Conservation (phyloP, 192 early-diverging fungal species). For the Coemansia sp. region DNA sequence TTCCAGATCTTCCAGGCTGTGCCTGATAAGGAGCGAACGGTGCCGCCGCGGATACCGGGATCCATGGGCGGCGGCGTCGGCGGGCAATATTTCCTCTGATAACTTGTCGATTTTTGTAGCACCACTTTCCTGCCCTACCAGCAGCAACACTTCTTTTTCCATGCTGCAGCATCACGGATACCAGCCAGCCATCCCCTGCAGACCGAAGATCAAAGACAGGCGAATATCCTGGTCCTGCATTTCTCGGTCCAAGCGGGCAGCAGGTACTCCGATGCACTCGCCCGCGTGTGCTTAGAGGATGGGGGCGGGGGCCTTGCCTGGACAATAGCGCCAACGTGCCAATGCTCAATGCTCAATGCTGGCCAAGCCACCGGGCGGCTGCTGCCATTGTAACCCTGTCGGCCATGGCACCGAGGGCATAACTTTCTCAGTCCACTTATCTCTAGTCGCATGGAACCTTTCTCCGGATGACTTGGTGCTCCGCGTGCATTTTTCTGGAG, state of each 20-base stretch:
- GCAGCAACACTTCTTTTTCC: not conserved
- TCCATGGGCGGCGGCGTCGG: slow-evolving; percentile 43
- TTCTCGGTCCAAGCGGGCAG: not conserved
- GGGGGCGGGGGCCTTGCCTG: not conserved
- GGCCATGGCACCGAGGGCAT: not conserved
- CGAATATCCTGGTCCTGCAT: not conserved
- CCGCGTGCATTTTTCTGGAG: slow-evolving; percentile 1
- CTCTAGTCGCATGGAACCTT: not conserved
- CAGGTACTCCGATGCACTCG: not conserved
- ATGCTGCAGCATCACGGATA: not conserved
- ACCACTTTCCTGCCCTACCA: not conserved
- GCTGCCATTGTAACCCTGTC: not conserved
- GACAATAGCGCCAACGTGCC: not conserved
- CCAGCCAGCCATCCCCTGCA: not conserved
- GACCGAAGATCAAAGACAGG: not conserved
- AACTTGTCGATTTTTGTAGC: not conserved
- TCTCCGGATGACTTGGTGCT: not conserved
- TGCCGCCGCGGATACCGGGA: slow-evolving; percentile 53
- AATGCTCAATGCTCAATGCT: too few species aligned
- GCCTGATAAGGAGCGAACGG: slow-evolving; percentile 80
- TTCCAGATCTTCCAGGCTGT: slow-evolving; percentile 98
- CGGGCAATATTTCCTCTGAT: slow-evolving; percentile 51
- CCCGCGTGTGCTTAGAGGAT: not conserved
- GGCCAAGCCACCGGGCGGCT: not conserved
- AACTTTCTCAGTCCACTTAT: not conserved